phyloP scores from a whole-genome alignment of 805 yeast genomes.

The Torulaspora indica region DNA sequence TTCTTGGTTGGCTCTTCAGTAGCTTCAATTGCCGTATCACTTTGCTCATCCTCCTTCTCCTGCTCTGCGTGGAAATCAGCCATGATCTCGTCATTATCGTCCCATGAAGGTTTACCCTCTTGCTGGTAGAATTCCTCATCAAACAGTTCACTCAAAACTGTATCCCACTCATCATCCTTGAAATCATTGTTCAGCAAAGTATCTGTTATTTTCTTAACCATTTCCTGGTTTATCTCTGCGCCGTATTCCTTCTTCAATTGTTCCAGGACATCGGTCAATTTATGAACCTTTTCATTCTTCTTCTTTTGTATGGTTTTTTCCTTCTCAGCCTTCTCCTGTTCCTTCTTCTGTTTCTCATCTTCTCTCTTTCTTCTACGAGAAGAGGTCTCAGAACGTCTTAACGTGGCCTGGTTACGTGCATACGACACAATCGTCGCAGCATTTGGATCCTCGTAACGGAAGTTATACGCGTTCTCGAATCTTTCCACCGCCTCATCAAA shows the following conservation, averaged over 20 bases:
- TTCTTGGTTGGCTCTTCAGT: conserved; percentile 38
- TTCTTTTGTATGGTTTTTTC: conserved; percentile 62
- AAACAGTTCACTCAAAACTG: conserved; percentile 75
- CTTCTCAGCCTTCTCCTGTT: conserved; percentile 48
- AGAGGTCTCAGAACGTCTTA: conserved; percentile 72
- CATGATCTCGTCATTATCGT: conserved; percentile 54
- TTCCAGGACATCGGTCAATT: conserved; percentile 61
- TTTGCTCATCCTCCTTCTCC: conserved; percentile 35
- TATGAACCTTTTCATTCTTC: conserved; percentile 70
- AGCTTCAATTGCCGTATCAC: conserved; percentile 20
- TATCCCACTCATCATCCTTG: conserved; percentile 88
- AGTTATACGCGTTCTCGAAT: conserved; percentile 89
- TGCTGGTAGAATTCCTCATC: conserved; percentile 76
- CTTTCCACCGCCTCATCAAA: conserved; percentile 89
- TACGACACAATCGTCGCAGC: conserved; percentile 88
- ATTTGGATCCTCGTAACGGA: conserved; percentile 88
- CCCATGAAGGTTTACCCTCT: conserved; percentile 60
- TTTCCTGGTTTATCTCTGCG: conserved; percentile 48
- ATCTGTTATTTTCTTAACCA: conserved; percentile 65
- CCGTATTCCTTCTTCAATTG: conserved; percentile 43
- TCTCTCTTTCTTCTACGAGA: conserved; percentile 81
- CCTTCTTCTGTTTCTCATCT: conserved; percentile 52
- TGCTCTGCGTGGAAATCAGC: conserved; percentile 39
- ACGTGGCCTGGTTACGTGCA: conserved; percentile 90
- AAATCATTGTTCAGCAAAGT: conserved; percentile 81